Evolutionary conservation across 768 basidiomycete genomes (phyloP), one percentile per base, ranked within the genome.

Genomic region (Rhodotorula babjevae): DNA sequence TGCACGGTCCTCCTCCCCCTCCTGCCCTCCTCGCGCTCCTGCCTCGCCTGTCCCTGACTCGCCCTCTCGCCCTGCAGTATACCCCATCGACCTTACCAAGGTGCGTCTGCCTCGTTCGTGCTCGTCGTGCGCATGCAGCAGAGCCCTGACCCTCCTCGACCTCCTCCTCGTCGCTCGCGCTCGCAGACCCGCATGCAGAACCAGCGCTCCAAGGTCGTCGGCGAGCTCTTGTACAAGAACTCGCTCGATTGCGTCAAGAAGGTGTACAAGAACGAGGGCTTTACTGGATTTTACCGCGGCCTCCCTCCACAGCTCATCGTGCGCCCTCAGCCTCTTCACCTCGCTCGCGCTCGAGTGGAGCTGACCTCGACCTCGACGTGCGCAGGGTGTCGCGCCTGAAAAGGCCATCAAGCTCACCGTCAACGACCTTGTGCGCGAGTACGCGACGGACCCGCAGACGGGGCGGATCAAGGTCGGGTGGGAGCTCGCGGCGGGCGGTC

Each of bases 341-440:
- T 7, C 7, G 25, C 62, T 6, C 18, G 33, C 49, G 19, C 25
- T 5, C 12, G 25, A 33, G 36, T 4, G 36, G 36, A 36, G 36
- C 36, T 36, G 5, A 36, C 36, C 36, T 5, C 5, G 4, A 4
- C 36, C 2, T 40, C 47, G 62, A 60, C 64, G 61, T 74, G 27
- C 11, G 2, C 71, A 94, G 92, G 93, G 93, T 71, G 92, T 96
- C 61, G 93, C 93, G 47, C 93, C 93, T 19, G 93, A 96, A 82
- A 96, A 96, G 83, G 96, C 96, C 19, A 96, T 99, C 82, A 99
- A 99, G 81, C 82, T 99, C 72, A 96, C 96, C 4, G 90, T 99
- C 61, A 98, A 97, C 82, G 95, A 96, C 79, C 82, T 95, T 67
- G 85, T 99, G 33, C 88, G 96, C 47, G 84, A 86, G 36, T 86